Evolutionary conservation across 1,284 basidiomycete genomes (phyloP).

Genomic region (Prillingera fragicola): DNA sequence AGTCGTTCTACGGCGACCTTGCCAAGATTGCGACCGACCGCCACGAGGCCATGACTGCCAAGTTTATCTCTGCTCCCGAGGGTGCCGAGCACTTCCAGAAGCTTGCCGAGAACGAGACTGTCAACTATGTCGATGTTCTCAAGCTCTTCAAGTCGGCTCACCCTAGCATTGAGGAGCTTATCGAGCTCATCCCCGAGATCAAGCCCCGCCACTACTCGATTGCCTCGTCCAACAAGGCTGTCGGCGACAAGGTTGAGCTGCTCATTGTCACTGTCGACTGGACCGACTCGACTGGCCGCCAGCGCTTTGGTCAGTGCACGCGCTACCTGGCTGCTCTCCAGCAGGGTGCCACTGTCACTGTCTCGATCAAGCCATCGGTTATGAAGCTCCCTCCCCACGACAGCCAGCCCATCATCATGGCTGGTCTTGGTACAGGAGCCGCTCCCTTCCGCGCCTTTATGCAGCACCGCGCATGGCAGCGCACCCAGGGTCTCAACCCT

Average conservation of each 20-base stretch:
- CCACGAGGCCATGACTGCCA: slow-evolving; percentile 73
- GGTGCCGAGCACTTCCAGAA: slow-evolving; percentile 92
- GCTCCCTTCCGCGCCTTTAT: slow-evolving; percentile 98
- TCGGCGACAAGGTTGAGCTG: slow-evolving; percentile 89
- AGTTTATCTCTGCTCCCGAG: slow-evolving; percentile 91
- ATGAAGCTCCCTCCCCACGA: slow-evolving; percentile 92
- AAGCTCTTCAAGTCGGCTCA: slow-evolving; percentile 72
- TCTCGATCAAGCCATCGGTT: slow-evolving; percentile 96
- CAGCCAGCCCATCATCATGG: slow-evolving; percentile 93
- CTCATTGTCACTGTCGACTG: slow-evolving; percentile 96
- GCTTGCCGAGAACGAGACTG: slow-evolving; percentile 87
- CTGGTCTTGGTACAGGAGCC: slow-evolving; percentile 91
- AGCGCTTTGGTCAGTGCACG: slow-evolving; percentile 91
- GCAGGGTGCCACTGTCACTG: slow-evolving; percentile 87
- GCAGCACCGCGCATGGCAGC: slow-evolving; percentile 83
- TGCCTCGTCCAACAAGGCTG: slow-evolving; percentile 87
- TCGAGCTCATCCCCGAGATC: slow-evolving; percentile 84
- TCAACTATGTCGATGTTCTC: slow-evolving; percentile 87
- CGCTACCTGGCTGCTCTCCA: slow-evolving; percentile 81
- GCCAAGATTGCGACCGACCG: slow-evolving; percentile 67
- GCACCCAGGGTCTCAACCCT: slow-evolving; percentile 67
- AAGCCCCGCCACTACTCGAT: slow-evolving; percentile 98
- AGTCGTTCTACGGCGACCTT: slow-evolving; percentile 88
- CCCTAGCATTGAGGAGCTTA: slow-evolving; percentile 74
- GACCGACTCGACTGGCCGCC: slow-evolving; percentile 70